Evolutionary conservation across 371 early-diverging fungal species (phyloP), one percentile per base, ranked within the genome.

Genomic region (Mucor racemosus): DNA sequence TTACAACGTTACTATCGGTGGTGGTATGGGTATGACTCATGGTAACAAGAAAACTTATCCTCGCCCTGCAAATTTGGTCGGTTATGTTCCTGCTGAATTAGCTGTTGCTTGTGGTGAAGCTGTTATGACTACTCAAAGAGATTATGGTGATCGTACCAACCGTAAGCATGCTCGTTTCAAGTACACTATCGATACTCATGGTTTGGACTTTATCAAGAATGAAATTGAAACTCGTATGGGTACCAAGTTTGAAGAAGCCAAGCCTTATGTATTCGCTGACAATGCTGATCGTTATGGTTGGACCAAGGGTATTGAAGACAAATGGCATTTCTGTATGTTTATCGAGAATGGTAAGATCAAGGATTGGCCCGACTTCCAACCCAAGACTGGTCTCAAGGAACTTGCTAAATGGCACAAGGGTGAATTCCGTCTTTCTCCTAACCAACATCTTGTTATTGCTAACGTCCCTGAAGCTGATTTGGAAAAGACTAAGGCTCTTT

Each of bases 1-100:
- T 59, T 97, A 92, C 87, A 97, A 95, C 75, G 92, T 96, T 38
- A 90, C 93, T 41, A 92, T 97, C 58, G 97, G 97, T 75, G 97
- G 97, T 75, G 97, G 97, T 67, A 96, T 97, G 97, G 97, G 97
- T 73, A 91, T 91, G 91, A 96, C 97, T 35, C 97, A 97, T 84
- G 93, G 94, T 72, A 96, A 95, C 92, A 94, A 93, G 76, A 94
- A 94, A 87, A 97, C 97, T 11, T 97, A 93, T 72, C 97, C 97
- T 53, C 88, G 93, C 40, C 86, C 93, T 59, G 95, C 91, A 0
- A 84, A 91, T 26, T 62, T 89, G 34, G 77, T 97, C 21, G 94
- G 94, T 60, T 97, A 90, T 77, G 81, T 88, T 65, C 88, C 92
- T 50, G 84, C 90, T 60, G 93, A 93, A 44, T 80, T 89, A 64